phyloP scores from a whole-genome alignment of 805 yeast species.

The Kodamaea laetipori region DNA sequence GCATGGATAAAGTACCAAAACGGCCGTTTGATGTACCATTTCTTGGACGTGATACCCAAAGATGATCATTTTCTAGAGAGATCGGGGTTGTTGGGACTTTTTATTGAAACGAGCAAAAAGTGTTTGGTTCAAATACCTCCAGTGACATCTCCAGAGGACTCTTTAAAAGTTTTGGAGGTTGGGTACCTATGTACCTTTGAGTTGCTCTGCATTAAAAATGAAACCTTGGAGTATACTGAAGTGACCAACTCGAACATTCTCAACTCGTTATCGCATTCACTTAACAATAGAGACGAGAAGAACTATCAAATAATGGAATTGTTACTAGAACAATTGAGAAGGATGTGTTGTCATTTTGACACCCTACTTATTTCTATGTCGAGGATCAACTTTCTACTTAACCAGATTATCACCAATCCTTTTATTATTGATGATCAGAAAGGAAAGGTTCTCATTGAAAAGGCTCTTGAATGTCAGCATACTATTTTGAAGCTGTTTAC shows the following conservation, averaged over 20 bases:
- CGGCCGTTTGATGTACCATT: conserved; percentile 20
- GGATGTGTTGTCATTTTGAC: not conserved
- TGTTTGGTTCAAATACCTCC: conserved; percentile 33
- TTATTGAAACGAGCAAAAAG: conserved; percentile 25
- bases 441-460: conserved; percentile 18
- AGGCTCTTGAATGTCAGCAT: conserved; percentile 28
- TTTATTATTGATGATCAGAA: conserved; percentile 24
- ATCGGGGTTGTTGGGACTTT: conserved; percentile 32
- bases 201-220: conserved; percentile 16
- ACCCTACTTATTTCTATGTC: conserved; percentile 27
- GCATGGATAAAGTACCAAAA: conserved; percentile 30
- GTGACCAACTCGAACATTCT: conserved; percentile 26
- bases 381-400: conserved; percentile 30
- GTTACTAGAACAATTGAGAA: conserved; percentile 4
- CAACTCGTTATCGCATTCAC: conserved; percentile 27
- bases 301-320: conserved; percentile 2
- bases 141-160: conserved; percentile 25
- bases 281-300: conserved; percentile 11
- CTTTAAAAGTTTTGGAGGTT: conserved; percentile 21
- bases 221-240: not conserved
- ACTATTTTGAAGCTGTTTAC: conserved; percentile 22
- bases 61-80: conserved; percentile 15
- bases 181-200: conserved; percentile 26
- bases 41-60: conserved; percentile 12
- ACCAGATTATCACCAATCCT: conserved; percentile 35